Evolutionary conservation across 139 green algal genomes (phyloP).

Genomic region (Coccomyxa sp.): DNA sequence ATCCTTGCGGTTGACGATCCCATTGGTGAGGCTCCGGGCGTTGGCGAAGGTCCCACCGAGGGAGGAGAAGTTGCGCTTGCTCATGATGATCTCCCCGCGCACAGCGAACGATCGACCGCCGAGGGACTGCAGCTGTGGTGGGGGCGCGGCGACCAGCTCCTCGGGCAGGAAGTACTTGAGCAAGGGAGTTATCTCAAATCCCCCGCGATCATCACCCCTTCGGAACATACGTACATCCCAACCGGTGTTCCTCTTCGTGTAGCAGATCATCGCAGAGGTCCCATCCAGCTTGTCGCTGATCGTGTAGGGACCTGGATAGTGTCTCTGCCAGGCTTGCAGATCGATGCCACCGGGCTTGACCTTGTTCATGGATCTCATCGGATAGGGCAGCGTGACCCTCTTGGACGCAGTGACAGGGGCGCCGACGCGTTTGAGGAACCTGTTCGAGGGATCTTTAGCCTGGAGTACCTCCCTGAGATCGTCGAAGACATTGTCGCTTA

Average conservation of each 20-base stretch:
- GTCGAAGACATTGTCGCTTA: not conserved
- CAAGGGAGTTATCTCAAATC: not conserved
- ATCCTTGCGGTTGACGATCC: not conserved
- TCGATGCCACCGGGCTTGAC: not conserved
- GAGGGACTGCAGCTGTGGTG: not conserved
- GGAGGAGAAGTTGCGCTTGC: not conserved
- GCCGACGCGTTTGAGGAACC: not conserved
- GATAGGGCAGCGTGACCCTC: not conserved
- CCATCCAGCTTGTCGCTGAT: not conserved
- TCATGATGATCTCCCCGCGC: not conserved
- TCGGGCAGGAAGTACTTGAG: not conserved
- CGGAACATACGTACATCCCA: not conserved
- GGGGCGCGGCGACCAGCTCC: not conserved
- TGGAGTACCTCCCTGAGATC: not conserved
- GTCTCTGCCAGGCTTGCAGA: not conserved
- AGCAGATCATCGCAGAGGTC: not conserved
- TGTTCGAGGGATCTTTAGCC: not conserved
- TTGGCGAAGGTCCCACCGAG: not conserved
- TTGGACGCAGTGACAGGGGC: not conserved
- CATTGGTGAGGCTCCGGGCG: not conserved
- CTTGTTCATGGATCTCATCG: constrained; percentile 1
- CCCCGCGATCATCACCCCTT: not conserved
- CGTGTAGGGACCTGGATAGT: not conserved
- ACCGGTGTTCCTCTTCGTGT: not conserved
- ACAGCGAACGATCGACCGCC: not conserved